Conservation (phyloP, 1,284 basidiomycete species). For the Tilletia indica region DNA sequence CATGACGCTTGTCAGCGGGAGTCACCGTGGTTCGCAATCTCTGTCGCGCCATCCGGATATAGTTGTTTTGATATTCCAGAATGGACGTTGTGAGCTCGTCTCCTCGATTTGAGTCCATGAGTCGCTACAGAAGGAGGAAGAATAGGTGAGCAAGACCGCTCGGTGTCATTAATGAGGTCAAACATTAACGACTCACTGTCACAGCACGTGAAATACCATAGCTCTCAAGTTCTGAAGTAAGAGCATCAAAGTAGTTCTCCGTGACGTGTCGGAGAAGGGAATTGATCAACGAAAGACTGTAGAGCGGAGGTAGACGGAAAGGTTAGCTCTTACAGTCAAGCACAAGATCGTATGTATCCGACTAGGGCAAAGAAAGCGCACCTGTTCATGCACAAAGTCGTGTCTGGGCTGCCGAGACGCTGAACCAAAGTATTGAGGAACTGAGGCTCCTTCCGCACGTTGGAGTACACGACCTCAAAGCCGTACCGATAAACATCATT, state of each 20-base stretch:
- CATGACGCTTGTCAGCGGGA: slow-evolving; percentile 47
- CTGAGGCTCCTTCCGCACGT: slow-evolving; percentile 40
- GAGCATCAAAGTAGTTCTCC: slow-evolving; percentile 73
- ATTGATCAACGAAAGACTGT: slow-evolving; percentile 66
- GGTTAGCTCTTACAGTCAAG: not conserved
- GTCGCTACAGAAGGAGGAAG: slow-evolving; percentile 22
- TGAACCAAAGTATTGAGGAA: slow-evolving; percentile 50
- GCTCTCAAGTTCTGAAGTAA: slow-evolving; percentile 72
- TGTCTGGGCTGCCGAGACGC: slow-evolving; percentile 51
- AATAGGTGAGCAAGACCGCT: too few relatives aligned
- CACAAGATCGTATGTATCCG: slow-evolving; percentile 33
- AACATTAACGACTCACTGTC: slow-evolving; percentile 15
- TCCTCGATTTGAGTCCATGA: slow-evolving; percentile 77
- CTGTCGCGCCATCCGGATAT: slow-evolving; percentile 75
- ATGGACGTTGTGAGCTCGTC: slow-evolving; percentile 83
- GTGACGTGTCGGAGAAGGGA: slow-evolving; percentile 75
- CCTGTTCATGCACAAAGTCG: slow-evolving; percentile 47
- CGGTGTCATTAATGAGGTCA: not conserved
- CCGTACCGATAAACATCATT: slow-evolving; percentile 39
- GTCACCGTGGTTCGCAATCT: slow-evolving; percentile 73
- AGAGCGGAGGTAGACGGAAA: not conserved
- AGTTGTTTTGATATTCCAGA: slow-evolving; percentile 86
- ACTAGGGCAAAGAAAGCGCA: not conserved
- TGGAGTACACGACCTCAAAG: slow-evolving; percentile 48
- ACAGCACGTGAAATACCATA: slow-evolving; percentile 74